Percentiles rank a stretch among this genome's conserved stretches.
Conservation (phyloP, 352 stramenopile genomes). For the Globisporangium rhizosaccharum region DNA sequence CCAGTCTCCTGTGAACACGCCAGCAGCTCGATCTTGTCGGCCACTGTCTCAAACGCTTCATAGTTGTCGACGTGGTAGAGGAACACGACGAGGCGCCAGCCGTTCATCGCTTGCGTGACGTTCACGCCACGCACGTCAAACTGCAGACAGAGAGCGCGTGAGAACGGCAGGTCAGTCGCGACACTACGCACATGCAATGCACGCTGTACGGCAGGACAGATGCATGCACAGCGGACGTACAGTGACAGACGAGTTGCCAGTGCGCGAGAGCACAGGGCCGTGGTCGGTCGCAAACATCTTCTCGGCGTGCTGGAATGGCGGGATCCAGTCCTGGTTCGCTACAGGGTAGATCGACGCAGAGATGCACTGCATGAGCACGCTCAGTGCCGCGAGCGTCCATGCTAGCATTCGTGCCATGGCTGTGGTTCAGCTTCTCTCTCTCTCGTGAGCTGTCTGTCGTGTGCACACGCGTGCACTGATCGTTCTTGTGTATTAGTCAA, state of each 20-base stretch:
- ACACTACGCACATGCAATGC: neutral
- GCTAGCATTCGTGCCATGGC: neutral
- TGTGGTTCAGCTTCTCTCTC: too few relatives aligned
- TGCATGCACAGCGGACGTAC: conserved; percentile 18
- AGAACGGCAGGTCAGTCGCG: neutral
- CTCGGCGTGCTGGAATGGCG: conserved; percentile 77
- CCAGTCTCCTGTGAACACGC: conserved; percentile 43
- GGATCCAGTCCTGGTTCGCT: conserved; percentile 66
- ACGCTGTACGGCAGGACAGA: neutral
- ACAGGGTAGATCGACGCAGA: conserved; percentile 66
- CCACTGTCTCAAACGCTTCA: conserved; percentile 49
- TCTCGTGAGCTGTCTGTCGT: neutral
- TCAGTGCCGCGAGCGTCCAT: neutral
- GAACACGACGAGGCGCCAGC: conserved; percentile 74
- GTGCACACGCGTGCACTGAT: neutral
- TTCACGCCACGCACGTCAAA: conserved; percentile 68
- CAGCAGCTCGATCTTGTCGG: conserved; percentile 70
- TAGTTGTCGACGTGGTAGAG: conserved; percentile 80
- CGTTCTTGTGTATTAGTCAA: neutral
- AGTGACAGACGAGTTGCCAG: conserved; percentile 58
- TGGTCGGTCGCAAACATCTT: conserved; percentile 81
- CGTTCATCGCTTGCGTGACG: conserved; percentile 57
- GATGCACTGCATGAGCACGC: neutral
- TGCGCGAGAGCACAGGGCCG: conserved; percentile 57
- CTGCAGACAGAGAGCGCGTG: conserved; percentile 11